Evolutionary conservation across 768 basidiomycete species (phyloP).

Genomic region (Macrolepiota dolichaula): DNA sequence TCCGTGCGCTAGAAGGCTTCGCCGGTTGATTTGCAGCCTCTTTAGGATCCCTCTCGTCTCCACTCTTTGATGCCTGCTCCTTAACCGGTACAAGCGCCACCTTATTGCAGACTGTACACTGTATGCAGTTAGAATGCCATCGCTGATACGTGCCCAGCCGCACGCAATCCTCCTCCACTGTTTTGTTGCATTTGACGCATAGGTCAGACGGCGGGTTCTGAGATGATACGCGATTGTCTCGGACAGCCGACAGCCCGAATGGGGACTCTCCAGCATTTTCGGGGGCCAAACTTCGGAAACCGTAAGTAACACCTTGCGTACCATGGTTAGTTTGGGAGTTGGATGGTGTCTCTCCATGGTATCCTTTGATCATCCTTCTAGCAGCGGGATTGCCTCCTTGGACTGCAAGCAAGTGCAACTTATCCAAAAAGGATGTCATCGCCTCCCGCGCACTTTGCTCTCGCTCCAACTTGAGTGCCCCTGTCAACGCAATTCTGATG

Average conservation of each 20-base stretch:
- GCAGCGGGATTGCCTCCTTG: slow-evolving; percentile 81
- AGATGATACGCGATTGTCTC: slow-evolving; percentile 35
- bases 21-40: slow-evolving; percentile 39
- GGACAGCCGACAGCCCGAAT: slow-evolving; percentile 41
- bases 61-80: slow-evolving; percentile 49
- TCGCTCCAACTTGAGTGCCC: slow-evolving; percentile 91
- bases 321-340: slow-evolving; percentile 55
- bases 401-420: slow-evolving; percentile 87
- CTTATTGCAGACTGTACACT: slow-evolving; percentile 79
- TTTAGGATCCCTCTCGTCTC: slow-evolving; percentile 47
- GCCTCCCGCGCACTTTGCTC: slow-evolving; percentile 82
- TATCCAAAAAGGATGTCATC: slow-evolving; percentile 87
- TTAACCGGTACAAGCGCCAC: slow-evolving; percentile 62
- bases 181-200: slow-evolving; percentile 83
- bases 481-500: slow-evolving; percentile 95
- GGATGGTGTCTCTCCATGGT: slow-evolving; percentile 58
- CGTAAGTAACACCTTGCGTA: slow-evolving; percentile 87
- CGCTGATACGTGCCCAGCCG: slow-evolving; percentile 93
- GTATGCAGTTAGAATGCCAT: slow-evolving; percentile 96
- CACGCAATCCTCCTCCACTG: slow-evolving; percentile 97
- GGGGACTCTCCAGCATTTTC: slow-evolving; percentile 89
- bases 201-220: slow-evolving; percentile 86
- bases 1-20: slow-evolving; percentile 61
- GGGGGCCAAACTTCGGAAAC: slow-evolving; percentile 88
- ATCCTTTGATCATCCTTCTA: slow-evolving; percentile 70